Percentiles rank a stretch among this genome's conserved stretches.
Conservation (phyloP, 371 early-diverging fungal species). For the Mucor sp. region DNA sequence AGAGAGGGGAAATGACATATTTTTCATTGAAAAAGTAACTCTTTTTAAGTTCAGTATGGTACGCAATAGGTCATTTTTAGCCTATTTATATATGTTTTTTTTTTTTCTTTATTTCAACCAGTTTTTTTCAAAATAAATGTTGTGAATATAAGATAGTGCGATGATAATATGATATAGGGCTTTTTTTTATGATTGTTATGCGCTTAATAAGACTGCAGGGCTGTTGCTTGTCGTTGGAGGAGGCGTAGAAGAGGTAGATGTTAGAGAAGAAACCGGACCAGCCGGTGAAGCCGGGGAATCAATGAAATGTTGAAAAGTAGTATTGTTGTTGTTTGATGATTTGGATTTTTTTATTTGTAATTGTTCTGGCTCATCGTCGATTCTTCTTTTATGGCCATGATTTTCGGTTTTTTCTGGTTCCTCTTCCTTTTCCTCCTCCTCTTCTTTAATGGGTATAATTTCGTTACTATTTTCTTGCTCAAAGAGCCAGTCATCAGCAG, state of each 20-base stretch:
- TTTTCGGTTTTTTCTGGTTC: background rate
- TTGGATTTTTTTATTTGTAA: conserved; percentile 6
- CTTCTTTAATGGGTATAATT: conserved; percentile 6
- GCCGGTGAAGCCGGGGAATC: conserved; percentile 31
- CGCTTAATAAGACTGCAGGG: conserved; percentile 29
- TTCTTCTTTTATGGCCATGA: background rate
- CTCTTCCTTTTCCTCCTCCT: background rate
- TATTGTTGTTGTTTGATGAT: conserved; percentile 3
- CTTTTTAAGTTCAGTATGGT: no score
- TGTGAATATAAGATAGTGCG: background rate
- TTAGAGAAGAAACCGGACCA: conserved; percentile 25
- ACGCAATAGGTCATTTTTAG: no score
- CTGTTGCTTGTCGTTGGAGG: conserved; percentile 6
- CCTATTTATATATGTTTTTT: background rate
- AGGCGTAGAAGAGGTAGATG: conserved; percentile 15
- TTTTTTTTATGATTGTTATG: conserved; percentile 4
- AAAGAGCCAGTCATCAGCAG: conserved; percentile 19
- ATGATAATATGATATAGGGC: background rate
- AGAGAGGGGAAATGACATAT: no score
- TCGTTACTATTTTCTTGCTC: conserved; percentile 13
- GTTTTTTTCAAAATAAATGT: background rate
- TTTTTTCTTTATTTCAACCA: background rate
- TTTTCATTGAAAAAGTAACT: no score
- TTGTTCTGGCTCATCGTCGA: background rate
- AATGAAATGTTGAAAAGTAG: conserved; percentile 8